A percentile compares a stretch with the other conserved stretches of the same genome.
Conservation (phyloP, 1,139 yeast genomes). For the Saccharomyces hybrid region DNA sequence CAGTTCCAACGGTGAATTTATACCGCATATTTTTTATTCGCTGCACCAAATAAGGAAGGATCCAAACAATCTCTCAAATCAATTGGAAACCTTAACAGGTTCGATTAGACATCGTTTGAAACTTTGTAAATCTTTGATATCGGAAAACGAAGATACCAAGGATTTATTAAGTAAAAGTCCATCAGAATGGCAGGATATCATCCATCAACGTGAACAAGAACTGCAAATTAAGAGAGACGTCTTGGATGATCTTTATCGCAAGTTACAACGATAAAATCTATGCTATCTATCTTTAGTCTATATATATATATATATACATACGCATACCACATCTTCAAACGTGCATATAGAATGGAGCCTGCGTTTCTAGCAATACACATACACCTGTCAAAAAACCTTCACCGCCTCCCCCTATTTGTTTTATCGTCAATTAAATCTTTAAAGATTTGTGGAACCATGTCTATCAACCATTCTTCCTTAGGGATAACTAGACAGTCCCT, state of each 20-base stretch:
- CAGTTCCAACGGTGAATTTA: constrained; percentile 18
- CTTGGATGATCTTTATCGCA: constrained; percentile 6
- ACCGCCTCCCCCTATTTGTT: not conserved
- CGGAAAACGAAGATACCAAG: constrained; percentile 19
- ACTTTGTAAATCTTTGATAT: constrained; percentile 24
- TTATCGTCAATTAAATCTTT: constrained; percentile 4
- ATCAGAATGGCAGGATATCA: constrained; percentile 25
- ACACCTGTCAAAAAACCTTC: not conserved
- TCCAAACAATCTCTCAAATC: constrained; percentile 26
- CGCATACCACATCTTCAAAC: not conserved
- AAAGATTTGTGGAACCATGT: constrained; percentile 51
- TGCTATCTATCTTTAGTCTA: not conserved
- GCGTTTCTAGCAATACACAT: not conserved
- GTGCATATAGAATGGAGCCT: not conserved
- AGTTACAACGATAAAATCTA: not conserved
- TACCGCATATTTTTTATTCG: constrained; percentile 30
- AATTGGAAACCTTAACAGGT: constrained; percentile 28
- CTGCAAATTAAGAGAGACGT: constrained; percentile 22
- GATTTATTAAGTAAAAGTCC: constrained; percentile 22
- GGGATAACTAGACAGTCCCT: constrained; percentile 72
- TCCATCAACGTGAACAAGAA: constrained; percentile 21
- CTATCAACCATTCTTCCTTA: constrained; percentile 51
- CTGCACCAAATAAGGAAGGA: constrained; percentile 28
- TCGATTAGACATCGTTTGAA: constrained; percentile 30
- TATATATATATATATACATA: not conserved